Percentiles rank a stretch among this genome's conserved stretches.
Evolutionary conservation across 306 rosid genomes (phyloP).

Genomic region (Glycine tomentella): DNA sequence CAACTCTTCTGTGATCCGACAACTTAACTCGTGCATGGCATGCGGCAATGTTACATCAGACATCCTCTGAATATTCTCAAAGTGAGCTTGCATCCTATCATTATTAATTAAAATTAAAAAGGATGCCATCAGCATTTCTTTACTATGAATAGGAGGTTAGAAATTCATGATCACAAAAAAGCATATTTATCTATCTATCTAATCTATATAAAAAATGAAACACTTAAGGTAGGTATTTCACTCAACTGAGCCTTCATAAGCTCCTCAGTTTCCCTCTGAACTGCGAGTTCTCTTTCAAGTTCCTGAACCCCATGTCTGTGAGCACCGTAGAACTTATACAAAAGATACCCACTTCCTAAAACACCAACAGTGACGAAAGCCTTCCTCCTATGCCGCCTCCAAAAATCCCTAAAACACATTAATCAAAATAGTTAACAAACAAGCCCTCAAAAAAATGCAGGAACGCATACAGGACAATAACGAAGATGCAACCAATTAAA

Average conservation of each 20-base stretch:
- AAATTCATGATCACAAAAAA: slow-evolving; percentile 17
- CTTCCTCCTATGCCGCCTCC: slow-evolving; percentile 96
- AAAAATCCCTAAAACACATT: slow-evolving; percentile 65
- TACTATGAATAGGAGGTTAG: background rate
- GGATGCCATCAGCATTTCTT: slow-evolving; percentile 18
- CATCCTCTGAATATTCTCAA: slow-evolving; percentile 84
- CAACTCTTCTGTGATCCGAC: slow-evolving; percentile 77
- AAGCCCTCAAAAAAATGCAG: slow-evolving; percentile 22
- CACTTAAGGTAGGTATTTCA: slow-evolving; percentile 30
- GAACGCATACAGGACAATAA: slow-evolving; percentile 14
- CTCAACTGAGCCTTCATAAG: slow-evolving; percentile 86
- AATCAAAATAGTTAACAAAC: background rate
- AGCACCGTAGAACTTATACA: slow-evolving; percentile 76
- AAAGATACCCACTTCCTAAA: slow-evolving; percentile 81
- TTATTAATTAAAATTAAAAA: slow-evolving; percentile 30
- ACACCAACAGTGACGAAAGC: slow-evolving; percentile 65
- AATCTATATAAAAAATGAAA: background rate
- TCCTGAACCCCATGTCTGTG: slow-evolving; percentile 66
- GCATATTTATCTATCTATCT: background rate
- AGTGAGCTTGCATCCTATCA: slow-evolving; percentile 91
- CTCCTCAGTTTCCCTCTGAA: slow-evolving; percentile 69
- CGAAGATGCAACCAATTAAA: background rate
- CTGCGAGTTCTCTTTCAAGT: slow-evolving; percentile 63
- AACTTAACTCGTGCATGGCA: slow-evolving; percentile 68
- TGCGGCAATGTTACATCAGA: slow-evolving; percentile 89